phyloP scores from a whole-genome alignment of 1,284 basidiomycete genomes.

The Cryptococcus sp. region DNA sequence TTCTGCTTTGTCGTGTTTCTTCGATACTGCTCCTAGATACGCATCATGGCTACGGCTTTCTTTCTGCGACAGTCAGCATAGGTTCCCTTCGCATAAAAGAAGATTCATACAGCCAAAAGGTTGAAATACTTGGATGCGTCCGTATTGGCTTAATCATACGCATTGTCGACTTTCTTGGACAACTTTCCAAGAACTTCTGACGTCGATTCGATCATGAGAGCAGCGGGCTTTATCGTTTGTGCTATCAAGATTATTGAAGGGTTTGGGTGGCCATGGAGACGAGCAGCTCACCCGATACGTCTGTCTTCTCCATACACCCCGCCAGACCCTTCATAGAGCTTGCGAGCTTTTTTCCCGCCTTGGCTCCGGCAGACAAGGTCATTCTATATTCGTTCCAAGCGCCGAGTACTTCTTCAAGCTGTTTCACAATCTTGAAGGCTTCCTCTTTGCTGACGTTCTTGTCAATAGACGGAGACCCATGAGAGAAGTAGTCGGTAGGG shows the following conservation, averaged over 20 bases:
- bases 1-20: conserved; percentile 26
- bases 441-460: conserved; percentile 13
- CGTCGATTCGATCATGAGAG: conserved; percentile 13
- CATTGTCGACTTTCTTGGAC: conserved; percentile 20
- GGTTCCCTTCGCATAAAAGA: neutral
- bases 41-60: conserved; percentile 25
- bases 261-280: neutral
- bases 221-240: conserved; percentile 22
- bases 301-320: conserved; percentile 18
- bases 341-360: conserved; percentile 19
- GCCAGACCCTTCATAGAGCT: conserved; percentile 16
- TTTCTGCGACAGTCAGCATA: conserved; percentile 5
- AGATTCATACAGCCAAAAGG: conserved; percentile 20
- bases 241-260: conserved; percentile 9
- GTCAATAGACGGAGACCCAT: neutral
- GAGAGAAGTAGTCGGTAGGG: neutral
- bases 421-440: conserved; percentile 21
- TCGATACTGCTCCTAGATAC: conserved; percentile 17
- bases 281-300: conserved; percentile 14
- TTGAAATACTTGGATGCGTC: conserved; percentile 24
- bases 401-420: conserved; percentile 16
- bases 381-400: conserved; percentile 28
- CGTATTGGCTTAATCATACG: conserved; percentile 24
- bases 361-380: conserved; percentile 8
- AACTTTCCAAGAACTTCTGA: conserved; percentile 14